phyloP scores from a whole-genome alignment of 352 stramenopile genomes.

The Pythium oligandrum region DNA sequence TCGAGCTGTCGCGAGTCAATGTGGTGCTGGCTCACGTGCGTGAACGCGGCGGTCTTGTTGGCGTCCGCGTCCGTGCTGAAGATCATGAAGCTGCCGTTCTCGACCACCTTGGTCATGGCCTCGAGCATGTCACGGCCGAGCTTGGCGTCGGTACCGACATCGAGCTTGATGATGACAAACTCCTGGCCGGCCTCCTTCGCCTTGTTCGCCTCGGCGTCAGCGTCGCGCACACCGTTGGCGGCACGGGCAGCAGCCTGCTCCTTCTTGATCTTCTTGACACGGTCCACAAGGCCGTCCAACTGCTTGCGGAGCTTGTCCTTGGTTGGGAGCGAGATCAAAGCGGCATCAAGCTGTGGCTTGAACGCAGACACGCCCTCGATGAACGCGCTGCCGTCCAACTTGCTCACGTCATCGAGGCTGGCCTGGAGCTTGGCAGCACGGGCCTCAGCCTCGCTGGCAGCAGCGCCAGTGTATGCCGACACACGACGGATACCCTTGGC shows the following conservation, averaged over 20 bases:
- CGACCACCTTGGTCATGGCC: slow-evolving; percentile 71
- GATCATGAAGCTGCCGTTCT: slow-evolving; percentile 90
- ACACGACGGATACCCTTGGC: slow-evolving; percentile 97
- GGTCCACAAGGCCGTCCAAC: slow-evolving; percentile 65
- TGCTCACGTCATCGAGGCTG: slow-evolving; percentile 73
- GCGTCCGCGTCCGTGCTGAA: slow-evolving; percentile 89
- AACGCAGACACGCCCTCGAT: slow-evolving; percentile 87
- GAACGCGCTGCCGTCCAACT: slow-evolving; percentile 68
- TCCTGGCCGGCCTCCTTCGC: slow-evolving; percentile 57
- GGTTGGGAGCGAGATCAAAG: slow-evolving; percentile 89
- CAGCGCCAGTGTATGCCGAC: slow-evolving; percentile 89
- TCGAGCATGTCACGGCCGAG: slow-evolving; percentile 94
- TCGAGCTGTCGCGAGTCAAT: slow-evolving; percentile 68
- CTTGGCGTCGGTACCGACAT: slow-evolving; percentile 93
- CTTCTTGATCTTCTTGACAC: slow-evolving; percentile 82
- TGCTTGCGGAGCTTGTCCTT: slow-evolving; percentile 83
- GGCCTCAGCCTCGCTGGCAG: slow-evolving; percentile 83
- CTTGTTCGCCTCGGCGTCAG: slow-evolving; percentile 41
- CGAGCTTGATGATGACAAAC: slow-evolving; percentile 87
- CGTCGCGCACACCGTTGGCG: slow-evolving; percentile 66
- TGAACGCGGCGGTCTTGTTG: slow-evolving; percentile 92
- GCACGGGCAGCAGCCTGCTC: slow-evolving; percentile 59
- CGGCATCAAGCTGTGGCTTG: slow-evolving; percentile 85
- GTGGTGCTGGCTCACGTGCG: slow-evolving; percentile 86
- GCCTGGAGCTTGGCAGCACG: slow-evolving; percentile 78